Conservation (phyloP, 768 basidiomycete genomes). For the Russula emetica region DNA sequence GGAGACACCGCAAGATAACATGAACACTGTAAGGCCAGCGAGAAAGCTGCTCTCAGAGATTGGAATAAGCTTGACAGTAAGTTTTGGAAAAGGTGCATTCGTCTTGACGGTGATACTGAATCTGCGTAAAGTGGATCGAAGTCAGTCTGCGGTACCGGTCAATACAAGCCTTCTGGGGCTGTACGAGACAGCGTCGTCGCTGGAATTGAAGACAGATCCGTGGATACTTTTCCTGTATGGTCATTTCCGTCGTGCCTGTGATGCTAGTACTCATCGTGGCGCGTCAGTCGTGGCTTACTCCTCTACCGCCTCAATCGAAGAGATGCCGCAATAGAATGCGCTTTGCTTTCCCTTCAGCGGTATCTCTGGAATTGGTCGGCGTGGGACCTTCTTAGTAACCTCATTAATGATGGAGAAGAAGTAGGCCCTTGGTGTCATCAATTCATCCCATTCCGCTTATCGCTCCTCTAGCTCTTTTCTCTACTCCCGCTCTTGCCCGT, state of each 20-base stretch:
- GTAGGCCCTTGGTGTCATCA: constrained; percentile 5
- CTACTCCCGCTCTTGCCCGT: constrained; percentile 45
- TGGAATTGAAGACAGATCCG: constrained; percentile 62
- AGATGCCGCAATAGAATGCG: constrained; percentile 80
- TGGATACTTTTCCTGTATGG: constrained; percentile 77
- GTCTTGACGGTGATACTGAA: background rate
- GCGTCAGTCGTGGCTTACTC: constrained; percentile 72
- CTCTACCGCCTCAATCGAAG: constrained; percentile 73
- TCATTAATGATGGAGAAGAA: constrained; percentile 28
- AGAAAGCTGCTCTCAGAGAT: constrained; percentile 74
- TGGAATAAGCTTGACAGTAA: constrained; percentile 81
- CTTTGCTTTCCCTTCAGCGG: constrained; percentile 51
- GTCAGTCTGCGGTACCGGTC: constrained; percentile 62
- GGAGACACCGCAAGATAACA: constrained; percentile 17
- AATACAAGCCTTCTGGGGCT: constrained; percentile 57
- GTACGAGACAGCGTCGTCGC: constrained; percentile 41
- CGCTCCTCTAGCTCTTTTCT: constrained; percentile 39
- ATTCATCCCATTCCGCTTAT: constrained; percentile 2
- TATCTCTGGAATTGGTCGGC: constrained; percentile 30
- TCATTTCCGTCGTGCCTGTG: constrained; percentile 1
- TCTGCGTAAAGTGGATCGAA: constrained; percentile 55
- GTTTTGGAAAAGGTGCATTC: constrained; percentile 31
- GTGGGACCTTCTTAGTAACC: constrained; percentile 23
- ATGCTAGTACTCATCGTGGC: constrained; percentile 13
- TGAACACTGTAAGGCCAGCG: constrained; percentile 55